Evolutionary conservation across 441 rosid species (phyloP).

Genomic region (Pelargonium fulgidum): DNA sequence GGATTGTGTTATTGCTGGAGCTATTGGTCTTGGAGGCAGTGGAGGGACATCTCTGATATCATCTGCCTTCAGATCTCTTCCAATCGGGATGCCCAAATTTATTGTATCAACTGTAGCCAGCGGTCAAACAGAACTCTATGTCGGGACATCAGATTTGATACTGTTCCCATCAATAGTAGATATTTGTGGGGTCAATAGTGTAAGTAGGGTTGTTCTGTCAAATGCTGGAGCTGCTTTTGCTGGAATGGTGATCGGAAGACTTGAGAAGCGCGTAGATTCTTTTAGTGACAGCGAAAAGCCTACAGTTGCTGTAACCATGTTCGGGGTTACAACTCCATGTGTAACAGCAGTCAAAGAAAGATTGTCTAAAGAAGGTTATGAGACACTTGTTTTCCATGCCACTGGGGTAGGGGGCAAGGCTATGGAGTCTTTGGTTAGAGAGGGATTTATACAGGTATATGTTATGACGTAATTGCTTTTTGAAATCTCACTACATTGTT

Average conservation of each 20-base stretch:
- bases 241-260: slow-evolving; percentile 71
- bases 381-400: slow-evolving; percentile 83
- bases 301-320: slow-evolving; percentile 85
- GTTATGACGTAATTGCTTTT: neutral
- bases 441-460: slow-evolving; percentile 74
- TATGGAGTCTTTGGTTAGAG: slow-evolving; percentile 73
- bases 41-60: slow-evolving; percentile 82
- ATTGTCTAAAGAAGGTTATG: slow-evolving; percentile 57
- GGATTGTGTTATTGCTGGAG: slow-evolving; percentile 49
- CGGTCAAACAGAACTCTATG: slow-evolving; percentile 65
- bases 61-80: slow-evolving; percentile 61
- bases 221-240: slow-evolving; percentile 87
- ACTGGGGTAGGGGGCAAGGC: slow-evolving; percentile 92
- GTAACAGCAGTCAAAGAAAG: slow-evolving; percentile 60
- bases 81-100: slow-evolving; percentile 69
- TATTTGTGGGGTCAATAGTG: slow-evolving; percentile 81
- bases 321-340: slow-evolving; percentile 90
- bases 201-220: slow-evolving; percentile 65
- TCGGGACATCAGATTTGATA: slow-evolving; percentile 74
- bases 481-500: neutral
- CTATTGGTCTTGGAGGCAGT: slow-evolving; percentile 75
- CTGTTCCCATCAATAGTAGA: slow-evolving; percentile 82
- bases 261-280: slow-evolving; percentile 25
- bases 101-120: slow-evolving; percentile 89
- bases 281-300: slow-evolving; percentile 19